Conservation (phyloP, 2,329 filamentous ascomycete genomes). For the Mycocentrospora acerina region DNA sequence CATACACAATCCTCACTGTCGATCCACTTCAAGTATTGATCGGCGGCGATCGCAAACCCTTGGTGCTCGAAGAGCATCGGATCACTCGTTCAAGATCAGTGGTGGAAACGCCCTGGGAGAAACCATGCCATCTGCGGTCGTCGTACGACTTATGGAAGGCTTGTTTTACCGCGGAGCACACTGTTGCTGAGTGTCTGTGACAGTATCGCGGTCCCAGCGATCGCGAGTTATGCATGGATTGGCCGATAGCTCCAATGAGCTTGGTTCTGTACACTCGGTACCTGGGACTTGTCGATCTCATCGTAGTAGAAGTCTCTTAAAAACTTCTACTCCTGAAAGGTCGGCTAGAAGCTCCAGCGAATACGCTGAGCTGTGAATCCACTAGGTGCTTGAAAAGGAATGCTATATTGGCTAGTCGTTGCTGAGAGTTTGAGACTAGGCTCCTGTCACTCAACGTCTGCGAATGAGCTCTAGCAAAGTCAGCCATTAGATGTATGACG, state of each 20-base stretch:
- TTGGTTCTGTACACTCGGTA: slow-evolving; percentile 1
- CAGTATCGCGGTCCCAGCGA: slow-evolving; percentile 4
- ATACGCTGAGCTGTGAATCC: slow-evolving; percentile 14
- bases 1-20: slow-evolving; percentile 16
- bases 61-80: slow-evolving; percentile 19
- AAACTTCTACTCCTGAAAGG: slow-evolving; percentile 3
- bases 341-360: not conserved
- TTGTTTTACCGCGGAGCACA: slow-evolving; percentile 29
- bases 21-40: slow-evolving; percentile 29
- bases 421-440: no score
- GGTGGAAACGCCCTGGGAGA: slow-evolving; percentile 33
- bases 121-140: slow-evolving; percentile 24
- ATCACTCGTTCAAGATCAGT: slow-evolving; percentile 18
- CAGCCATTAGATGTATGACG: slow-evolving; percentile 21
- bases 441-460: slow-evolving; percentile 12
- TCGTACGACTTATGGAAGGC: slow-evolving; percentile 31
- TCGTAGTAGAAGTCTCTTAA: no score
- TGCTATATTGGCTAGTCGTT: not conserved
- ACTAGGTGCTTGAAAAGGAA: slow-evolving; percentile 4
- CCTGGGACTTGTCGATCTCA: not conserved
- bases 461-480: slow-evolving; percentile 20
- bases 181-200: slow-evolving; percentile 4
- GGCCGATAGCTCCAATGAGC: slow-evolving; percentile 4
- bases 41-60: slow-evolving; percentile 24
- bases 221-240: slow-evolving; percentile 7